Conservation (phyloP, 129 eudicot genomes). For the Deinandra increscens region DNA sequence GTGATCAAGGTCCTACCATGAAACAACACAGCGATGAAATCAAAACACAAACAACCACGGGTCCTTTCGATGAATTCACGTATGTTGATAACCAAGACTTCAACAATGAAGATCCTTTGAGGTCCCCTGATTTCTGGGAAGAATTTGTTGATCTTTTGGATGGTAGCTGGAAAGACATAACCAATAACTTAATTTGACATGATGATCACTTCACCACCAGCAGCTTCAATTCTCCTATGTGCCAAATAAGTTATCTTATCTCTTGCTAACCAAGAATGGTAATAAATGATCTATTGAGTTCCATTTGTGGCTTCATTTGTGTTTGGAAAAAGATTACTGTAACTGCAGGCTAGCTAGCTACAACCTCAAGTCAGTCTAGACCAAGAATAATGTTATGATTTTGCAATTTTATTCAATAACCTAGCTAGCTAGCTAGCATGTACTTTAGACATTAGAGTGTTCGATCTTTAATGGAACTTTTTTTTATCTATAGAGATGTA, state of each 20-base stretch:
- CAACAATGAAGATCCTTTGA: slow-evolving; percentile 26
- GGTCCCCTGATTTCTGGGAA: slow-evolving; percentile 43
- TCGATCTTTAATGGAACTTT: too few relatives aligned
- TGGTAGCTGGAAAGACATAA: slow-evolving; percentile 36
- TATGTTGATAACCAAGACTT: slow-evolving; percentile 20
- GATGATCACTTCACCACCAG: slow-evolving; percentile 35
- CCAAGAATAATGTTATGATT: neutral
- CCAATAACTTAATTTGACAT: slow-evolving; percentile 30
- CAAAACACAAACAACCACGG: slow-evolving; percentile 23
- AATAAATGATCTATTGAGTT: slow-evolving; percentile 14
- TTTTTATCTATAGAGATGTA: too few relatives aligned
- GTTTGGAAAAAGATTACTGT: neutral
- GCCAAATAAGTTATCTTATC: slow-evolving; percentile 22
- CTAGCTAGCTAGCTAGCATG: neutral
- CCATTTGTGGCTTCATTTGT: slow-evolving; percentile 25
- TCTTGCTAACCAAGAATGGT: slow-evolving; percentile 4
- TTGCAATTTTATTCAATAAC: neutral
- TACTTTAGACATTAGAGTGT: too few relatives aligned
- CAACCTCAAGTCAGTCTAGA: neutral
- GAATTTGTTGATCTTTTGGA: slow-evolving; percentile 42
- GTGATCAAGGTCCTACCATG: slow-evolving; percentile 19
- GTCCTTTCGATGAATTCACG: slow-evolving; percentile 18
- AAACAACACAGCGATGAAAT: slow-evolving; percentile 17
- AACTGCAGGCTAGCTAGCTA: neutral
- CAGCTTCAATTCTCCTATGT: slow-evolving; percentile 40